Percentiles rank a stretch among this genome's conserved stretches.
These are phyloP conservation scores for Russula olivacea DNA, from an alignment of 768 basidiomycete genomes.

Conservation along the genomic window DNA sequence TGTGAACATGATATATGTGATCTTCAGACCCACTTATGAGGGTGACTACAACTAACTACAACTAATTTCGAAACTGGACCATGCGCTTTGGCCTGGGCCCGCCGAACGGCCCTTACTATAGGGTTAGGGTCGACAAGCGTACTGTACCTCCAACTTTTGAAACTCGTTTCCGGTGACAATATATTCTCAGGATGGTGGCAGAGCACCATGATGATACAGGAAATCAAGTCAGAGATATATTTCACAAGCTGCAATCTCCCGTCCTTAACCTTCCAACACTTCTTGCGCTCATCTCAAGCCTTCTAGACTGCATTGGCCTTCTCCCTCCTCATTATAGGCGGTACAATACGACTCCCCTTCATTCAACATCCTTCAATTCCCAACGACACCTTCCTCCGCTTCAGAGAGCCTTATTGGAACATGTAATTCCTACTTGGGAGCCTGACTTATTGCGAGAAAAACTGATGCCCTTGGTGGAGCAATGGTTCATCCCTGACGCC, in stretches of 20 bases:
- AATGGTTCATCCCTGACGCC: constrained; percentile 69
- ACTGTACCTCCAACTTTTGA: too few species aligned
- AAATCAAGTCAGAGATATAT: constrained; percentile 29
- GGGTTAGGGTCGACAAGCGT: not conserved
- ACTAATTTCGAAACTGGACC: too few species aligned
- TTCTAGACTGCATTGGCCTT: constrained; percentile 51
- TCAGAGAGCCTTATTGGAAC: constrained; percentile 59
- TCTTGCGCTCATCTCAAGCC: constrained; percentile 49
- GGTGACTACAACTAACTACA: too few species aligned
- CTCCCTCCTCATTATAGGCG: constrained; percentile 52
- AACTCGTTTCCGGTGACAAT: too few species aligned
- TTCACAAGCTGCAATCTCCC: constrained; percentile 30
- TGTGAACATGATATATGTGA: not conserved
- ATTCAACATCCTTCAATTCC: constrained; percentile 32
- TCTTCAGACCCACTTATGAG: too few species aligned
- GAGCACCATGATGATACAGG: not conserved
- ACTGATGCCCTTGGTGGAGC: constrained; percentile 43
- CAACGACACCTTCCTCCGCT: constrained; percentile 43
- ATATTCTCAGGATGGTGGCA: not conserved
- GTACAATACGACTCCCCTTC: constrained; percentile 40
- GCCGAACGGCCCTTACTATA: too few species aligned
- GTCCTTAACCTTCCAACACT: constrained; percentile 47
- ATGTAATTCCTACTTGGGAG: constrained; percentile 68
- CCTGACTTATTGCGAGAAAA: constrained; percentile 45
- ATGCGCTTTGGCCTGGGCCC: too few species aligned